Conservation (phyloP, 352 stramenopile genomes). For the Phytopythium boreale region DNA sequence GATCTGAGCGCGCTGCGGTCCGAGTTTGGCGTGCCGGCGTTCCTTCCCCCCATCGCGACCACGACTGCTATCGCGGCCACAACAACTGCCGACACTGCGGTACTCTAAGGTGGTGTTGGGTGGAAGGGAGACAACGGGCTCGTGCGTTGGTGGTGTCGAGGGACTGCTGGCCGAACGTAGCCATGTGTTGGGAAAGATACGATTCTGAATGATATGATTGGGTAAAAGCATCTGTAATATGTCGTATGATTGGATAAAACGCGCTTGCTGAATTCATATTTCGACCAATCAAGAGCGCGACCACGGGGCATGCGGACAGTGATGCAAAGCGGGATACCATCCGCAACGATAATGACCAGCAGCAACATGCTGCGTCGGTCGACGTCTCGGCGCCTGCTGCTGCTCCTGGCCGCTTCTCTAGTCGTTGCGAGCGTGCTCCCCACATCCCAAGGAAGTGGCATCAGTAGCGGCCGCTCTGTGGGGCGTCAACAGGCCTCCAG, state of each 20-base stretch:
- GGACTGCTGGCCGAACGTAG: too few species aligned
- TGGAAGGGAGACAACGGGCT: too few species aligned
- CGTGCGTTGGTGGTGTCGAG: too few species aligned
- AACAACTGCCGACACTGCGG: background rate
- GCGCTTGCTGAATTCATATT: background rate
- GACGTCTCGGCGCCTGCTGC: background rate
- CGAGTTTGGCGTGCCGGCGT: background rate
- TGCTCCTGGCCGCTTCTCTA: background rate
- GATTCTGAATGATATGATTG: background rate
- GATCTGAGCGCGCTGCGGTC: background rate
- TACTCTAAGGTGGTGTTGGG: background rate
- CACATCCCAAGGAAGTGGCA: background rate
- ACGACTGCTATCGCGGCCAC: too few species aligned
- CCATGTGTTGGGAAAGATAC: background rate
- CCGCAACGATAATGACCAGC: background rate
- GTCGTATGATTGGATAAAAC: background rate
- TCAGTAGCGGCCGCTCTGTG: background rate
- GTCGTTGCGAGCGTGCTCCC: background rate
- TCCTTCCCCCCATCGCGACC: background rate
- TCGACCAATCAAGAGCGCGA: background rate
- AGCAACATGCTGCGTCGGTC: background rate
- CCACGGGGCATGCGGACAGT: too few species aligned
- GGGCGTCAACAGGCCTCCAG: background rate
- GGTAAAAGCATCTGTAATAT: background rate
- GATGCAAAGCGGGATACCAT: too few species aligned